Conservation (phyloP, 768 basidiomycete genomes). For the Leccinum longicurvipes region DNA sequence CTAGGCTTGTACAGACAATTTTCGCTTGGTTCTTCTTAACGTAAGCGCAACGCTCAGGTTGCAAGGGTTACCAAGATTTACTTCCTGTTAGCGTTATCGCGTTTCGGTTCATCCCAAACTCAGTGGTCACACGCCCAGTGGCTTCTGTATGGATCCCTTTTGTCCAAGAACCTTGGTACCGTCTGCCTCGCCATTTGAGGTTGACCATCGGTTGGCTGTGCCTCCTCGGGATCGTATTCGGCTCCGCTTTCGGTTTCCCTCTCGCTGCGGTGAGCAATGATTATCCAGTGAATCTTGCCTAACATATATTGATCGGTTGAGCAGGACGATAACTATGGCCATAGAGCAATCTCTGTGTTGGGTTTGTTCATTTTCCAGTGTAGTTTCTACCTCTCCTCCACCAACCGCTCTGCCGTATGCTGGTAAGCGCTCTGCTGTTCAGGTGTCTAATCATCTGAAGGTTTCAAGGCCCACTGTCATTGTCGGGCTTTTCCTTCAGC, state of each 20-base stretch:
- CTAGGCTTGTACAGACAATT: conserved; percentile 75
- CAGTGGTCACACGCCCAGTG: conserved; percentile 68
- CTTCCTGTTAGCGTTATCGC: conserved; percentile 56
- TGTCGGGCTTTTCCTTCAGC: conserved; percentile 82
- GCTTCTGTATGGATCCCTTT: conserved; percentile 64
- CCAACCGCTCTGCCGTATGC: conserved; percentile 57
- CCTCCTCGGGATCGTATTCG: conserved; percentile 75
- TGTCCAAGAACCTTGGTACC: conserved; percentile 67
- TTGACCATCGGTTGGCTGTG: conserved; percentile 72
- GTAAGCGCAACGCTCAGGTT: conserved; percentile 37
- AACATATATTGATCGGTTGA: conserved; percentile 11
- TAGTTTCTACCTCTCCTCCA: conserved; percentile 68
- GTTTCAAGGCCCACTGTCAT: conserved; percentile 74
- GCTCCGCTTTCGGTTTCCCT: conserved; percentile 82
- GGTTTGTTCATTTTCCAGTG: conserved; percentile 80
- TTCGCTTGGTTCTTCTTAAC: conserved; percentile 82
- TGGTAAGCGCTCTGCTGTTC: conserved; percentile 48
- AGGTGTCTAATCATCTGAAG: not conserved
- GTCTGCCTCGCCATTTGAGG: conserved; percentile 49
- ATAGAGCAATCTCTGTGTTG: conserved; percentile 77
- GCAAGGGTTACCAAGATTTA: not conserved
- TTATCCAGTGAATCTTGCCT: conserved; percentile 1
- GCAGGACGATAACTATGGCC: conserved; percentile 66
- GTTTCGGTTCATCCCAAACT: conserved; percentile 80
- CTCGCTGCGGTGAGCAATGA: conserved; percentile 45